Conservation (phyloP, 2,329 filamentous ascomycete genomes). For the Monilinia aucupariae region DNA sequence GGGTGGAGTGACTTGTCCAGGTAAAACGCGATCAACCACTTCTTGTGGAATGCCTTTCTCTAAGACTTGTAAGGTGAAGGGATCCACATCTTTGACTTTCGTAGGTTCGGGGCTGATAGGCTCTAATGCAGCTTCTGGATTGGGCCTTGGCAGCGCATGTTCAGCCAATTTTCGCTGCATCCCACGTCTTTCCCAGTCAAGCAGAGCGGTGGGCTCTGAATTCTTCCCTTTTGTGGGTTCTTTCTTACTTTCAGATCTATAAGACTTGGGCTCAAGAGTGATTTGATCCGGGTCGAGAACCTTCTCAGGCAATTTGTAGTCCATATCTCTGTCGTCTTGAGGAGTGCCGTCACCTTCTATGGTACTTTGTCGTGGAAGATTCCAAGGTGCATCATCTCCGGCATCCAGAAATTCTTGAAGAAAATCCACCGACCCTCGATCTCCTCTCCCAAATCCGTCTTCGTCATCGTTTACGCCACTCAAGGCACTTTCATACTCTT, state of each 20-base stretch:
- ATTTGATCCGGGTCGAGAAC: conserved; percentile 12
- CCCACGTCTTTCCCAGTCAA: conserved; percentile 14
- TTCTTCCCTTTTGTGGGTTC: conserved; percentile 11
- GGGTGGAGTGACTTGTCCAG: conserved; percentile 10
- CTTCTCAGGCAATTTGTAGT: not conserved
- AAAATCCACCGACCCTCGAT: conserved; percentile 6
- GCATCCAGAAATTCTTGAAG: conserved; percentile 13
- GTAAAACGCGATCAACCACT: conserved; percentile 2
- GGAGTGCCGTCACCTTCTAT: not conserved
- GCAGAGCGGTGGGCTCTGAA: conserved; percentile 1
- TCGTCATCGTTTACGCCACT: conserved; percentile 9
- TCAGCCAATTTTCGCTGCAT: conserved; percentile 15
- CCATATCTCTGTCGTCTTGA: not conserved
- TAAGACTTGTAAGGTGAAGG: conserved; percentile 7
- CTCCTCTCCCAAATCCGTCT: conserved; percentile 13
- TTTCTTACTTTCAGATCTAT: conserved; percentile 7
- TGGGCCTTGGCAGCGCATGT: conserved; percentile 5
- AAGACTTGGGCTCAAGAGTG: conserved; percentile 14
- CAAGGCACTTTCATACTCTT: conserved; percentile 16
- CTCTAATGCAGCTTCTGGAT: conserved; percentile 3
- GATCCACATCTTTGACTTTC: conserved; percentile 7
- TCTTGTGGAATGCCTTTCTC: conserved; percentile 12
- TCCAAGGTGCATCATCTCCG: conserved; percentile 15
- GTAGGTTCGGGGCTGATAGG: conserved; percentile 8
- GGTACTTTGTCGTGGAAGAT: conserved; percentile 13